Evolutionary conservation across 1,139 yeast species (phyloP), one percentile per base, ranked within the genome.

Genomic region (Sugiyamaella novakii): DNA sequence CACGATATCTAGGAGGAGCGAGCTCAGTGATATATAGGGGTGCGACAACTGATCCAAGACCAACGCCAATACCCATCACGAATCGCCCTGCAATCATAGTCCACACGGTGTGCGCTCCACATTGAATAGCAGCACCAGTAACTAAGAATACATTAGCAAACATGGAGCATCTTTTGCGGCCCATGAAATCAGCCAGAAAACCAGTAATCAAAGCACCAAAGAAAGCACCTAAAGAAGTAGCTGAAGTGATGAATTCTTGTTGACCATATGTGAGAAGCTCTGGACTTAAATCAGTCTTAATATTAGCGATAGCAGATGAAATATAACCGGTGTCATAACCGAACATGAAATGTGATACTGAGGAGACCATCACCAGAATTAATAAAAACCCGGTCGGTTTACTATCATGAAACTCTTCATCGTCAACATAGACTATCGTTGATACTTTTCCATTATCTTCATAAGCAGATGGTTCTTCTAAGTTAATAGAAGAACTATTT

Each of bases 311-410:
- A 0, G 97, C 97, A 12, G 95, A 82, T 1, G 97, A 88, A 42
- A 91, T 89, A 68, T 91, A 91, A 51, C 97, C 98, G 0, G 98
- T 91, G 66, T 91, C 98, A 64, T 89, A 91, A 58, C 98, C 98
- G 69, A 91, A 91, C 88, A 91, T 81, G 67, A 89, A 87, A 3
- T 97, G 98, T 1, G 96, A 88, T 51, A 91, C 83, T 5, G 96
- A 88, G 0, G 96, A 83, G n/a, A 87, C 82, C 50, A 85, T 73
- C 0, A 96, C 87, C 46, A 91, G 70, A 29, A 81, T 69, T 30
- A 89, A 71, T 48, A 91, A 46, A 19, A 51, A 54, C 21, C 48
- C 45, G 1, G 59, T 47, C 3, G 59, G 59, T 27, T 46, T 53
- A 27, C 54, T 45, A 17, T 57, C 50, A 29, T 54, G 52, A 27